These are phyloP conservation scores for Casuarina glauca DNA, from an alignment of 306 rosid species.

Conservation along the genomic window DNA sequence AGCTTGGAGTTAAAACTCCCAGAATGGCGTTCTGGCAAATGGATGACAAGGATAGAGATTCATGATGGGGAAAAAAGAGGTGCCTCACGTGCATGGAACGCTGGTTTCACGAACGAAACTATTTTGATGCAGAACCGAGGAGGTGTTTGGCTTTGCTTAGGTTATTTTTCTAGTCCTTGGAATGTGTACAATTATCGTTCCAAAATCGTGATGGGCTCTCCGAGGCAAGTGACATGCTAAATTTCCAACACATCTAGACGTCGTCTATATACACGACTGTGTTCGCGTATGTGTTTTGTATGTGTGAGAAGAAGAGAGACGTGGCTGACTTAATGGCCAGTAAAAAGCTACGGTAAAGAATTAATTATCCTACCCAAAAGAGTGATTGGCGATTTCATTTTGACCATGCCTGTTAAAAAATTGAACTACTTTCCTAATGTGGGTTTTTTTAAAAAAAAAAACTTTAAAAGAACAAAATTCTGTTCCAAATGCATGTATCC, in stretches of 20 bases:
- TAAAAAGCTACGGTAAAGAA: no score
- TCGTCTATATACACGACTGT: background rate
- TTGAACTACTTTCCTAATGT: no score
- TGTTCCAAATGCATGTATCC: no score
- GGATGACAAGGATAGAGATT: slow-evolving; percentile 1
- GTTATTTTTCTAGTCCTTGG: slow-evolving; percentile 4
- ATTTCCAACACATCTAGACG: background rate
- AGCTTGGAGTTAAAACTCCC: background rate
- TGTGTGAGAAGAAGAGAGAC: background rate
- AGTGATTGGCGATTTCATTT: no score
- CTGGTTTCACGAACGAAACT: slow-evolving; percentile 28
- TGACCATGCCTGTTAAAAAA: no score
- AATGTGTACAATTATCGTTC: background rate
- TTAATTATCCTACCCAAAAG: no score
- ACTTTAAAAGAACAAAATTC: no score
- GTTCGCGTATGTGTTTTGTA: background rate
- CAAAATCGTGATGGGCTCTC: background rate
- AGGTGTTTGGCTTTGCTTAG: background rate
- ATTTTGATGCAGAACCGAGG: slow-evolving; percentile 20
- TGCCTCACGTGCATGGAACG: slow-evolving; percentile 43
- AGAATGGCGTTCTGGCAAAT: slow-evolving; percentile 11
- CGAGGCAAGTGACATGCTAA: background rate
- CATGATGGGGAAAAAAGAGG: slow-evolving; percentile 23
- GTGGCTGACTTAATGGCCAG: no score
- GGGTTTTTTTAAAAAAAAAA: no score